Evolutionary conservation across 1,284 basidiomycete genomes (phyloP), one percentile per base, ranked within the genome.

Genomic region (Lentinula novae-zelandiae): DNA sequence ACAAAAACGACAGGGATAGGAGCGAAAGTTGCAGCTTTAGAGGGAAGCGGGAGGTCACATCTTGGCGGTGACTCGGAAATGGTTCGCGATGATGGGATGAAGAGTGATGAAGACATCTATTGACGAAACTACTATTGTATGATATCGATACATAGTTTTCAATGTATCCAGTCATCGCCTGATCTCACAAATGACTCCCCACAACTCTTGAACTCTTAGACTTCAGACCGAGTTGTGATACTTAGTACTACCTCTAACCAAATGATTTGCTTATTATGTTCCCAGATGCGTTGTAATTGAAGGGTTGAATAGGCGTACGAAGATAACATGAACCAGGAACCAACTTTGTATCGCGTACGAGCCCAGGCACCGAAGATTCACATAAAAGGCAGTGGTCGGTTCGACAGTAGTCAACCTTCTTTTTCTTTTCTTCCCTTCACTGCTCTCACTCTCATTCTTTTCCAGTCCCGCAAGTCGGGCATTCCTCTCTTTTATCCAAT

Each of bases 381-480:
- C 51, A 53, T 57, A 61, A 46, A 57, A 31, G 40, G 36, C 9
- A 42, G 50, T 27, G 22, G n/a, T 53, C 5, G 46, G 55, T 53
- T 46, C 17, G 54, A 53, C 33, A n/a, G n/a, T 15, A 50, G 46
- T 44, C 42, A 46, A 46, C 44, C 57, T 55, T 64, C 34, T 58
- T 44, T 53, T 49, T 48, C 46, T 53, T 38, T 51, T 51, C 12
- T 62, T 22, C 57, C 52, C 53, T 63, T 60, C 42, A 49, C 38
- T 55, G 52, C 51, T 46, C 51, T 61, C 9, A 15, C 52, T 60
- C 53, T 46, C 49, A 50, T 39, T 51, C 39, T 51, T 57, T 61
- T 57, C 22, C 44, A n/a, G 60, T 55, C 59, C 63, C 67, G 68
- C 68, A 60, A 69, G 68, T 53, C 67, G 65, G 68, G 68, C 57